phyloP scores from a whole-genome alignment of 805 yeast genomes.

The Monosporozyma aquatica region DNA sequence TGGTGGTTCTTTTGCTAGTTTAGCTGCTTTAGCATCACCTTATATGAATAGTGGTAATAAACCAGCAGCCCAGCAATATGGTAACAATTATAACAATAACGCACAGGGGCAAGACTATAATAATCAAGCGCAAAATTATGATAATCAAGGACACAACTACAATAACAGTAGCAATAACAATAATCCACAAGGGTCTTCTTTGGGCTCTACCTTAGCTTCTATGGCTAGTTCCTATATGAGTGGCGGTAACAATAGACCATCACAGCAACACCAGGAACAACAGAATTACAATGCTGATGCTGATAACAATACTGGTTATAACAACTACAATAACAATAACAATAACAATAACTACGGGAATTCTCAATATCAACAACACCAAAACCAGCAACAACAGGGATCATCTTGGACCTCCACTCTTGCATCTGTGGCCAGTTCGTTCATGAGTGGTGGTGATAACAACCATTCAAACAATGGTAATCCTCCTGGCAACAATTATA shows the following conservation, averaged over 20 bases:
- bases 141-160: slow-evolving; percentile 3
- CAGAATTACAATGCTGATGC: neutral
- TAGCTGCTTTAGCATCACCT: slow-evolving; percentile 16
- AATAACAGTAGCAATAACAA: slow-evolving; percentile 3
- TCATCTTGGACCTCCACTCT: slow-evolving; percentile 1
- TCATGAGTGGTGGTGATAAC: slow-evolving; percentile 1
- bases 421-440: slow-evolving; percentile 3
- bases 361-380: slow-evolving; percentile 2
- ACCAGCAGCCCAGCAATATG: neutral
- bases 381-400: slow-evolving; percentile 2
- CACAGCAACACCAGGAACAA: neutral
- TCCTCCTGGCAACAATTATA: too few relatives aligned
- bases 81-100: slow-evolving; percentile 2
- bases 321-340: neutral
- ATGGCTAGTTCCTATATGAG: slow-evolving; percentile 15
- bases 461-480: neutral
- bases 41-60: slow-evolving; percentile 7
- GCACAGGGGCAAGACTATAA: slow-evolving; percentile 4
- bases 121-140: slow-evolving; percentile 4
- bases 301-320: neutral
- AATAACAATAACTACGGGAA: neutral
- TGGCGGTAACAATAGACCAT: slow-evolving; percentile 7
- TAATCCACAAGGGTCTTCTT: slow-evolving; percentile 6
- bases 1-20: slow-evolving; percentile 13
- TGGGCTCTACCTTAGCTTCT: slow-evolving; percentile 14